phyloP scores from a whole-genome alignment of 1,284 basidiomycete genomes.

The Tetrapyrgos nigripes region DNA sequence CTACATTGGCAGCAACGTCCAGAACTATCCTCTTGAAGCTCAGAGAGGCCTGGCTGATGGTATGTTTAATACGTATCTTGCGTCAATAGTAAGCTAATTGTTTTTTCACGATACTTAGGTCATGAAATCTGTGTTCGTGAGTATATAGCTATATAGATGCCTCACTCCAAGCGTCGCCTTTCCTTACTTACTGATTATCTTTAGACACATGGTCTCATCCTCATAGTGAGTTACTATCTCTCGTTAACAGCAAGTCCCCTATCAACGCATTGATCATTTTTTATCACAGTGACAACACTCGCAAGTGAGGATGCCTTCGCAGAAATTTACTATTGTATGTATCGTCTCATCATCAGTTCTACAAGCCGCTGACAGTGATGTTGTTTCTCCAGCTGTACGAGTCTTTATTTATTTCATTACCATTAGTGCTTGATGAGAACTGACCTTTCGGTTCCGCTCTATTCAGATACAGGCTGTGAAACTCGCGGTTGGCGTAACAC shows the following conservation, averaged over 20 bases:
- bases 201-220: slow-evolving; percentile 65
- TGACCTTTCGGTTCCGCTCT: background rate
- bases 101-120: slow-evolving; percentile 35
- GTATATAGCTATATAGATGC: slow-evolving; percentile 28
- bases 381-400: slow-evolving; percentile 2
- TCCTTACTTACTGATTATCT: background rate
- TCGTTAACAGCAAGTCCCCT: too few relatives aligned
- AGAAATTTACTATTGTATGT: slow-evolving; percentile 78
- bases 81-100: background rate
- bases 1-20: slow-evolving; percentile 81
- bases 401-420: background rate
- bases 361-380: background rate
- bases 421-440: too few relatives aligned
- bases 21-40: slow-evolving; percentile 75
- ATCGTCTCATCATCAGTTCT: background rate
- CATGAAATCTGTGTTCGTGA: slow-evolving; percentile 67
- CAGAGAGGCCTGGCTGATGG: slow-evolving; percentile 66
- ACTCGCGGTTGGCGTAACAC: slow-evolving; percentile 63
- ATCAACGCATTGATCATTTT: background rate
- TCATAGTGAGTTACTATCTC: slow-evolving; percentile 48
- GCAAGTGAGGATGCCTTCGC: slow-evolving; percentile 79
- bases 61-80: background rate
- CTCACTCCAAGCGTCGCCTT: background rate
- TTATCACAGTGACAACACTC: slow-evolving; percentile 65
- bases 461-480: slow-evolving; percentile 55